Evolutionary conservation across 2,329 filamentous ascomycete genomes (phyloP), one percentile per base, ranked within the genome.

Genomic region (Alternaria infectoria): DNA sequence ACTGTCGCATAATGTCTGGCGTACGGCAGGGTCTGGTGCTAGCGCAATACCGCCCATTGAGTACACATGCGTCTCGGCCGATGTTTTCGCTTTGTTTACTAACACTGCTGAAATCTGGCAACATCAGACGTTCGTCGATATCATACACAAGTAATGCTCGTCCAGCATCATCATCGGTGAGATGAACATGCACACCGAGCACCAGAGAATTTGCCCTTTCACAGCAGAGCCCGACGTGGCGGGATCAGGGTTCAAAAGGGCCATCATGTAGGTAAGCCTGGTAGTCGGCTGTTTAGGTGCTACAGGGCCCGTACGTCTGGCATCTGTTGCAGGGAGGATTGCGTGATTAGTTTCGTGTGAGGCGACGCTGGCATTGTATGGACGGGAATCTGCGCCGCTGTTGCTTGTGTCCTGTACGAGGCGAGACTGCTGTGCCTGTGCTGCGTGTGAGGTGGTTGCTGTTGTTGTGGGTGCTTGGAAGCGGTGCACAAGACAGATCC

Each of bases 181-280:
- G 58, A 61, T 17, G 28, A 58, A 51, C 36, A 60, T 60, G 62
- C 62, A 57, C 46, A 61, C 36, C 54, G 47, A 56, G 54, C 62
- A 54, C 52, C 62, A 54, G 59, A 65, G 32, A 12, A 50, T 64
- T 59, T 60, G 45, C 57, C 25, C 70, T 67, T 74, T 66, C 64
- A 25, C 52, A n/a, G 45, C 52, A 62, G 59, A 45, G 68, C 70
- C 36, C 69, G 73, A 64, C 61, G 68, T 73, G 71, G 69, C 73
- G 72, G 74, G 67, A 68, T 68, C 61, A 59, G 50, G 56, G 60
- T 45, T 62, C 54, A 57, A 28, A 56, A 49, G 65, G 26, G 43
- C 17, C n/a, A 13, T 21, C 23, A 56, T 40, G 51, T 36, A 21
- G 23, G 44, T 56, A 56, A 64, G 47, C 54, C 47, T 59, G 46